phyloP scores from a whole-genome alignment of 495 filamentous ascomycete genomes.

The Annulohypoxylon moriforme region DNA sequence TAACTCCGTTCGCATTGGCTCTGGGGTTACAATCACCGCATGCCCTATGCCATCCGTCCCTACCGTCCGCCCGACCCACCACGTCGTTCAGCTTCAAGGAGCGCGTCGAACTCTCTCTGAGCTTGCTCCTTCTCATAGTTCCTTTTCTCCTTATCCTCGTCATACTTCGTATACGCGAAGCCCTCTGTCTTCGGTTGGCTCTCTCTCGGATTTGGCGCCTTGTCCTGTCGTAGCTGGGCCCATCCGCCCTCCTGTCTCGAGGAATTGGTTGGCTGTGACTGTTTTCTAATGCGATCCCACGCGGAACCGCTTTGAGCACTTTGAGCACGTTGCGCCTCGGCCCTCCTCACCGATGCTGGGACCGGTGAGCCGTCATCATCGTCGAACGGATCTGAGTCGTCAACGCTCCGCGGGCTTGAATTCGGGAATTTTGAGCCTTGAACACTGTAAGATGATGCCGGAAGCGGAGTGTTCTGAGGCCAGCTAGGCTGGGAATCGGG shows the following conservation, averaged over 20 bases:
- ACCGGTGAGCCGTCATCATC: constrained; percentile 56
- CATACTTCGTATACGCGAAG: constrained; percentile 50
- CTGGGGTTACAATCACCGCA: background rate
- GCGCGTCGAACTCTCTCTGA: constrained; percentile 60
- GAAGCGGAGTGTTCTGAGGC: constrained; percentile 7
- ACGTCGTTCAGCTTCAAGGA: constrained; percentile 48
- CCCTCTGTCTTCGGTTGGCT: constrained; percentile 39
- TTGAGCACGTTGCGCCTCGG: constrained; percentile 14
- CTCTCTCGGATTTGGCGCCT: constrained; percentile 24
- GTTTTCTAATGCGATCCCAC: constrained; percentile 56
- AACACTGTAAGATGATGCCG: background rate
- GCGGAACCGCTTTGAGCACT: constrained; percentile 41
- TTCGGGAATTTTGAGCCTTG: constrained; percentile 8
- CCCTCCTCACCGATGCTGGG: constrained; percentile 38
- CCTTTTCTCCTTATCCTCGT: constrained; percentile 49
- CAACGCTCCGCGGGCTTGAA: constrained; percentile 2
- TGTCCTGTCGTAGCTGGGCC: constrained; percentile 44
- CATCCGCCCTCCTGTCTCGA: constrained; percentile 46
- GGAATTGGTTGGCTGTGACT: constrained; percentile 43
- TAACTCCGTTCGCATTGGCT: background rate
- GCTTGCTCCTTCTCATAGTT: constrained; percentile 55
- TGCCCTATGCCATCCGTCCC: background rate
- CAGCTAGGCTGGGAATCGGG: constrained; percentile 23
- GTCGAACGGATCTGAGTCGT: constrained; percentile 49
- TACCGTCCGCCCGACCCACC: constrained; percentile 32